These are phyloP conservation scores for Corylus heterophylla DNA, from an alignment of 306 rosid species.

Conservation along the genomic window DNA sequence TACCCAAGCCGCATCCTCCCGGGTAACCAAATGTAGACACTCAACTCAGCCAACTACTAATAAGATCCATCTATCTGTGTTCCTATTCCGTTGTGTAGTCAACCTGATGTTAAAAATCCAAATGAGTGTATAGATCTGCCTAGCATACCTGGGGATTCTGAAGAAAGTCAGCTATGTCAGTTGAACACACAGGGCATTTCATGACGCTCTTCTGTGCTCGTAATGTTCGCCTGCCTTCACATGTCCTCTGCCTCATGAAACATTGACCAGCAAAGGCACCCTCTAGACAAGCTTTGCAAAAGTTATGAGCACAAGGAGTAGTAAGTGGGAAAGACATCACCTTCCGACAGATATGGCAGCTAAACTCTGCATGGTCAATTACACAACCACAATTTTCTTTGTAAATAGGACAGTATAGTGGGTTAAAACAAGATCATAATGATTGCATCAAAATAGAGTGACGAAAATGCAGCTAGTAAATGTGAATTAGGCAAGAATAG, in stretches of 20 bases:
- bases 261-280: conserved; percentile 52
- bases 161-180: conserved; percentile 69
- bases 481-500: background rate
- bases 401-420: background rate
- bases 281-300: conserved; percentile 67
- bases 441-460: background rate
- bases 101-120: background rate
- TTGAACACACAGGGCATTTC: conserved; percentile 72
- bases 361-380: conserved; percentile 48
- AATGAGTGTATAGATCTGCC: background rate
- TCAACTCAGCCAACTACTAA: background rate
- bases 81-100: background rate
- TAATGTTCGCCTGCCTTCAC: conserved; percentile 49
- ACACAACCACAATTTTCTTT: background rate
- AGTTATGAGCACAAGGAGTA: conserved; percentile 70
- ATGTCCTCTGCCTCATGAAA: conserved; percentile 45
- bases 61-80: background rate
- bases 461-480: background rate
- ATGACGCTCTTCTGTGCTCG: conserved; percentile 61
- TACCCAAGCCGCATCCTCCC: background rate
- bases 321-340: conserved; percentile 54
- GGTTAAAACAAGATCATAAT: background rate
- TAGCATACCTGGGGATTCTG: conserved; percentile 66
- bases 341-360: conserved; percentile 52
- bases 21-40: background rate